These are phyloP conservation scores for Trichosporon sp. DNA, from an alignment of 1,284 basidiomycete genomes.

Conservation along the genomic window DNA sequence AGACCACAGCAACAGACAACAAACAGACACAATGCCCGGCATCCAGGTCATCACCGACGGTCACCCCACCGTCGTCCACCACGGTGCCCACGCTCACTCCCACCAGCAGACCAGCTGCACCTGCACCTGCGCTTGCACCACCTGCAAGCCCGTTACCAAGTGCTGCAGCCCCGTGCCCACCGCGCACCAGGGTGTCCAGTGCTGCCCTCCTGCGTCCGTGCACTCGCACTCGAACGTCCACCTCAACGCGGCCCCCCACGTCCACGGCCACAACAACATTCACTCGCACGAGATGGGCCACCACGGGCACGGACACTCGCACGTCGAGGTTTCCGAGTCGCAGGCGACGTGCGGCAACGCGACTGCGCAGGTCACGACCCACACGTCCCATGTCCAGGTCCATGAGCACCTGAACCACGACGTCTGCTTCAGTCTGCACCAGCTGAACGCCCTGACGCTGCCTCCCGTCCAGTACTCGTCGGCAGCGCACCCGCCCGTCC, in stretches of 20 bases:
- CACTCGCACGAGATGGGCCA: not conserved
- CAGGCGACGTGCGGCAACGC: not conserved
- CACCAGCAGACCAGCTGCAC: not conserved
- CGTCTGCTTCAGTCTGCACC: slow-evolving; percentile 13
- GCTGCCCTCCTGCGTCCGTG: not conserved
- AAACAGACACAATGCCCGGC: not conserved
- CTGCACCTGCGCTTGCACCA: not conserved
- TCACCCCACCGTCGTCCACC: not conserved
- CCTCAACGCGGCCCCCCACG: not conserved
- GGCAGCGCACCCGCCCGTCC: slow-evolving; percentile 11
- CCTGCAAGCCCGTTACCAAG: not conserved
- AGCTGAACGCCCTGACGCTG: slow-evolving; percentile 16
- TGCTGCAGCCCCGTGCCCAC: not conserved
- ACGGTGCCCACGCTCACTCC: not conserved
- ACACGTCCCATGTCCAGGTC: not conserved
- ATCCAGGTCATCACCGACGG: not conserved
- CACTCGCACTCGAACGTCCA: not conserved
- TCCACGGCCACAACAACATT: not conserved
- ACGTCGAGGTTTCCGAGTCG: not conserved
- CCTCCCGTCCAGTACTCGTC: slow-evolving; percentile 11
- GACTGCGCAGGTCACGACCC: not conserved
- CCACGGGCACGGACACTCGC: slow-evolving; percentile 1
- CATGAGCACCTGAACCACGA: slow-evolving; percentile 14
- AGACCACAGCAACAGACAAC: not conserved
- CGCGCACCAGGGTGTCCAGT: not conserved